Conservation (phyloP, 1,284 basidiomycete species). For the Cutaneotrichosporon sp. region DNA sequence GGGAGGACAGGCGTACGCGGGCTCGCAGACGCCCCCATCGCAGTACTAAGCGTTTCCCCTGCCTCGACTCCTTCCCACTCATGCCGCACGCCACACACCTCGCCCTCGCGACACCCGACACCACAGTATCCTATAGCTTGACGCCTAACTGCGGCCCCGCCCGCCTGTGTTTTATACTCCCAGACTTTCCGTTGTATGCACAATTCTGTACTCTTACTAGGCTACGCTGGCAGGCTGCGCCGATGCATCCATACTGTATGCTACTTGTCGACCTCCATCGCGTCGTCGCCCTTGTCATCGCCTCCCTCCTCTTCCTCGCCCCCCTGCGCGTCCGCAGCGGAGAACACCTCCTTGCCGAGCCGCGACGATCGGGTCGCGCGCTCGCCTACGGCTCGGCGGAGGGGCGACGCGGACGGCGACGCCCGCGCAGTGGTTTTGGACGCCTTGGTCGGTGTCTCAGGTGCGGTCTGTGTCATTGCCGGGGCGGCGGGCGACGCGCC, state of each 20-base stretch:
- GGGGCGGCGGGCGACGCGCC: neutral
- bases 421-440: conserved; percentile 1
- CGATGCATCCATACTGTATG: no score
- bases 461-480: neutral
- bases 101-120: no score
- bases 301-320: conserved; percentile 15
- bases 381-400: conserved; percentile 23
- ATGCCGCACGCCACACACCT: no score
- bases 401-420: conserved; percentile 17
- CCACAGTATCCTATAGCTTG: no score
- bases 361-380: conserved; percentile 27
- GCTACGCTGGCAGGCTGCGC: neutral
- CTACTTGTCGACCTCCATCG: conserved; percentile 37
- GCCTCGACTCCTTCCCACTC: no score
- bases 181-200: neutral
- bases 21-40: no score
- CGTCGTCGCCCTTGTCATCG: neutral
- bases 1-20: no score
- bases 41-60: no score
- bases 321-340: conserved; percentile 23
- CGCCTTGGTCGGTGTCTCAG: conserved; percentile 15
- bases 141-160: no score
- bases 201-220: neutral
- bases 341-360: conserved; percentile 39
- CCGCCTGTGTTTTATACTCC: no score